These are phyloP conservation scores for Fusarium protoensiforme DNA, from an alignment of 2,329 filamentous ascomycete genomes.

Conservation along the genomic window DNA sequence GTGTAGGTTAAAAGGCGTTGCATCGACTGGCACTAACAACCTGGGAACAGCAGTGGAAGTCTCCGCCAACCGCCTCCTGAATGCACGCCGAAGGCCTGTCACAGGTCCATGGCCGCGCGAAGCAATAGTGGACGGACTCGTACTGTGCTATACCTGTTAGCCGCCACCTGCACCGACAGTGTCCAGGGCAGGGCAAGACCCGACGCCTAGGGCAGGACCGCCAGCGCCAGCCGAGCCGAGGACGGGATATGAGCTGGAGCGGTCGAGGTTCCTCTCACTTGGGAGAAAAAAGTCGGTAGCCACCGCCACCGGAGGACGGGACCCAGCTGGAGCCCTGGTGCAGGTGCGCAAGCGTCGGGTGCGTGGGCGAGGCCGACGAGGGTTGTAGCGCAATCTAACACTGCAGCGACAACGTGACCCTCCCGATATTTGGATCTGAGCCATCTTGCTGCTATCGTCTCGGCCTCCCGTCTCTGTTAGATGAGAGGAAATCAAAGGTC, in stretches of 20 bases:
- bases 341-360: background rate
- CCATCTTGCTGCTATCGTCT: constrained; percentile 32
- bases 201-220: background rate
- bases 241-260: constrained; percentile 11
- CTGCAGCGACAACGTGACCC: constrained; percentile 38
- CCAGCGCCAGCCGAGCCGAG: background rate
- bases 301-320: constrained; percentile 27
- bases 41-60: constrained; percentile 5
- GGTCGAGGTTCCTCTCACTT: background rate
- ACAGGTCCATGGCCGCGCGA: background rate
- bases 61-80: constrained; percentile 21
- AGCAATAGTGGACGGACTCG: background rate
- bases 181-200: constrained; percentile 1
- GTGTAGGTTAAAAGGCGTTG: constrained; percentile 13
- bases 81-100: constrained; percentile 19
- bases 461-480: constrained; percentile 32
- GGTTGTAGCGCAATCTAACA: constrained; percentile 34
- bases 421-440: constrained; percentile 34
- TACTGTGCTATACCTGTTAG: background rate
- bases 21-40: constrained; percentile 18
- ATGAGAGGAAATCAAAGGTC: constrained; percentile 36
- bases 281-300: constrained; percentile 24
- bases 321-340: background rate
- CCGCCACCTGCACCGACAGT: background rate
- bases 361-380: constrained; percentile 1